phyloP scores from a whole-genome alignment of 805 yeast species.

The Metschnikowia cerradonensis region DNA sequence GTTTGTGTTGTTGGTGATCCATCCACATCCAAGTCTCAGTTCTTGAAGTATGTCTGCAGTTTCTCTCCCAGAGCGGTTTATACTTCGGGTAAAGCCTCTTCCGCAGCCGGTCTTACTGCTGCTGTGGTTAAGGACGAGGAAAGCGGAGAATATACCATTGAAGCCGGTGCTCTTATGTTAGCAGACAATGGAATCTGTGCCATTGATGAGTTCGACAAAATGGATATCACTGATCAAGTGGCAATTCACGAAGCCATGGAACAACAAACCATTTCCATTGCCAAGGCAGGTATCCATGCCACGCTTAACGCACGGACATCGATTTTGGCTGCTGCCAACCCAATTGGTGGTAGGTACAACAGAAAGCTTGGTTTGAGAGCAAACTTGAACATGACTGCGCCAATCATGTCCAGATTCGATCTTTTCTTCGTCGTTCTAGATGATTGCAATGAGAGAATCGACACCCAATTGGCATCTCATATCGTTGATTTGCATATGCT shows the following conservation, averaged over 20 bases:
- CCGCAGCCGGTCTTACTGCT: slow-evolving; percentile 98
- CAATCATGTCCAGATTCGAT: slow-evolving; percentile 97
- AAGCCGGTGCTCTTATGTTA: slow-evolving; percentile 97
- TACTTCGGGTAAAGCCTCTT: slow-evolving; percentile 96
- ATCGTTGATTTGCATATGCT: slow-evolving; percentile 90
- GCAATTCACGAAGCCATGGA: slow-evolving; percentile 99
- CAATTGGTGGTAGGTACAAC: slow-evolving; percentile 94
- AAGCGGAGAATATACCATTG: slow-evolving; percentile 93
- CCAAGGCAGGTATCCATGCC: slow-evolving; percentile 98
- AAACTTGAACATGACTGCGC: slow-evolving; percentile 93
- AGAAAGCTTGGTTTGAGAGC: slow-evolving; percentile 78
- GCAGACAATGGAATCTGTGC: slow-evolving; percentile 99
- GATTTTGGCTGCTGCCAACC: slow-evolving; percentile 97
- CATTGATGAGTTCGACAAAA: slow-evolving; percentile 96
- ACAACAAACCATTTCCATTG: slow-evolving; percentile 97
- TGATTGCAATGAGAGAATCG: slow-evolving; percentile 88
- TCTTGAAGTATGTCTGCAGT: slow-evolving; percentile 84
- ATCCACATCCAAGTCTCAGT: slow-evolving; percentile 94
- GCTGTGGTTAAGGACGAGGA: slow-evolving; percentile 97
- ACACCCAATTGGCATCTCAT: slow-evolving; percentile 85
- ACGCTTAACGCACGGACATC: slow-evolving; percentile 95
- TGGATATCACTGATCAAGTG: slow-evolving; percentile 93
- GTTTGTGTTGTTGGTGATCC: slow-evolving; percentile 98
- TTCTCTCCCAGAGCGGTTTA: slow-evolving; percentile 93
- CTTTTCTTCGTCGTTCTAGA: slow-evolving; percentile 90